phyloP scores from a whole-genome alignment of 768 basidiomycete species.

The Ramaria sp. region DNA sequence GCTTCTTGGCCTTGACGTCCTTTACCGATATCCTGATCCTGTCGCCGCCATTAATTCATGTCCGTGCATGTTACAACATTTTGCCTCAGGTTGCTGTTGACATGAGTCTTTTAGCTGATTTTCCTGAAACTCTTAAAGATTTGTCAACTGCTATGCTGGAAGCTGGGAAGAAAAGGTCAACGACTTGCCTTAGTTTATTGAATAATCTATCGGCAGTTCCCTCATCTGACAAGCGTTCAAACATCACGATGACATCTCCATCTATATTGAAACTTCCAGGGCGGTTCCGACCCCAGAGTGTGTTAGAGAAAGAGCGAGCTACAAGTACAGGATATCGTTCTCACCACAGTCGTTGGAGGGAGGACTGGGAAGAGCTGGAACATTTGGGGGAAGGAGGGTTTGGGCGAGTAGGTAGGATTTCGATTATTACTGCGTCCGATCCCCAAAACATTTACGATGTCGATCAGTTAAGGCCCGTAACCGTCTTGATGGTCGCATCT shows the following conservation, averaged over 20 bases:
- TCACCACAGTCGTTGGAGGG: conserved; percentile 75
- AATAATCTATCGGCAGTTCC: background rate
- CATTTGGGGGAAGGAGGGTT: conserved; percentile 42
- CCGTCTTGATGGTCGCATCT: conserved; percentile 75
- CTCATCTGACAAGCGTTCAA: conserved; percentile 26
- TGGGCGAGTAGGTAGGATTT: background rate
- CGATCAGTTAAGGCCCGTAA: conserved; percentile 84
- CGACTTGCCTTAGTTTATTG: conserved; percentile 4
- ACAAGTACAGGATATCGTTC: conserved; percentile 14
- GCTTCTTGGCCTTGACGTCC: conserved; percentile 68
- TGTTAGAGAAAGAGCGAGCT: background rate
- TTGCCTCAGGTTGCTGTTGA: background rate
- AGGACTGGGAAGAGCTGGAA: conserved; percentile 92
- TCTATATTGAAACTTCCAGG: conserved; percentile 14
- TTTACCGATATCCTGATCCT: conserved; percentile 25
- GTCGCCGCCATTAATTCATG: conserved; percentile 16
- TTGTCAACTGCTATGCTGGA: conserved; percentile 5
- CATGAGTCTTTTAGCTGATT: background rate
- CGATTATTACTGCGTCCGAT: background rate
- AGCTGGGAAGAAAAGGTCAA: conserved; percentile 12
- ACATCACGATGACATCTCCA: conserved; percentile 35
- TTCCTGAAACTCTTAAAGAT: conserved; percentile 2
- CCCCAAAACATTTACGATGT: background rate
- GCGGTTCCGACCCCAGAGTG: background rate
- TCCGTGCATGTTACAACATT: background rate